Evolutionary conservation across 2,329 filamentous ascomycete species (phyloP).

Genomic region (Lachnellula arida): DNA sequence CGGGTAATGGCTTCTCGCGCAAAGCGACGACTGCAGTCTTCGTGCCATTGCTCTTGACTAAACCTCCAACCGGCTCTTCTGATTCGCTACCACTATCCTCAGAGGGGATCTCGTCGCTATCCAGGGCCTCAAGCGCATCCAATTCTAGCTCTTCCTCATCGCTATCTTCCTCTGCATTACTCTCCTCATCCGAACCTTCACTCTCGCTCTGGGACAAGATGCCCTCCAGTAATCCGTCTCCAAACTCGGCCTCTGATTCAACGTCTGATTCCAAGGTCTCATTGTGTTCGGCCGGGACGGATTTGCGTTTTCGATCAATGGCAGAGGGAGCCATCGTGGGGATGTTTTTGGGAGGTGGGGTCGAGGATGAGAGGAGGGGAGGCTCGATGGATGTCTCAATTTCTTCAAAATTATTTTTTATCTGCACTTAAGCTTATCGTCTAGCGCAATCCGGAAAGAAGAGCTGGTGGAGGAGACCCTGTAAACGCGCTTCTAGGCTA

Average conservation of each 20-base stretch:
- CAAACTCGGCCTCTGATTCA: constrained; percentile 58
- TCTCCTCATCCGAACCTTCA: constrained; percentile 53
- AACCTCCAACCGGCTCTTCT: constrained; percentile 37
- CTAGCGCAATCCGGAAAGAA: neutral
- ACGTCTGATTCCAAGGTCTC: constrained; percentile 39
- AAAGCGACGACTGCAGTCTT: constrained; percentile 31
- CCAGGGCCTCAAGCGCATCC: constrained; percentile 38
- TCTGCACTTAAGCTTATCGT: constrained; percentile 7
- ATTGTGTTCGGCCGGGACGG: constrained; percentile 49
- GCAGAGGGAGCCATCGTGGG: constrained; percentile 28
- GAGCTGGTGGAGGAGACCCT: too few relatives aligned
- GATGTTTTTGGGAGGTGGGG: constrained; percentile 3
- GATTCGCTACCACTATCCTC: constrained; percentile 29
- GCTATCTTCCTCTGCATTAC: constrained; percentile 41
- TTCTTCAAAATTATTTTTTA: constrained; percentile 16
- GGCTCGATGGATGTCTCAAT: neutral
- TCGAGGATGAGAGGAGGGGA: neutral
- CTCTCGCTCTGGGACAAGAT: constrained; percentile 52
- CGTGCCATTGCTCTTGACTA: constrained; percentile 36
- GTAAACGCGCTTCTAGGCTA: too few relatives aligned
- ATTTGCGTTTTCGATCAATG: constrained; percentile 54
- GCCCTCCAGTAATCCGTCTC: constrained; percentile 49
- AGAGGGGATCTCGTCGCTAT: constrained; percentile 47
- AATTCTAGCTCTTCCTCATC: constrained; percentile 39
- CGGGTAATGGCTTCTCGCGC: constrained; percentile 25